Evolutionary conservation across 108 stramenopile genomes (phyloP), one percentile per base, ranked within the genome.

Genomic region (Cyclotella cryptica): DNA sequence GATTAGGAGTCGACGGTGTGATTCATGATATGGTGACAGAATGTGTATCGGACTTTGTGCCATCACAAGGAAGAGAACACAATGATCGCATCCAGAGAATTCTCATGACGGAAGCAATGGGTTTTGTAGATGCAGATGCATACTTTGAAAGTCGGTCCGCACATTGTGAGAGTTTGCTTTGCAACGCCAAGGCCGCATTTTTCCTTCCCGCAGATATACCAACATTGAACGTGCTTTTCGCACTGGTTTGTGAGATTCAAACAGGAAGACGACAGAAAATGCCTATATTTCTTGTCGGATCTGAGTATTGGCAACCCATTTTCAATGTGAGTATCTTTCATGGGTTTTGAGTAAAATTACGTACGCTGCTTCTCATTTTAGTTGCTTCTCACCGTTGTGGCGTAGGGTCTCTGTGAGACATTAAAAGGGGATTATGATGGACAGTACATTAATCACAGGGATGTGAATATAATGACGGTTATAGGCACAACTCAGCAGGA

Each of bases 191-290:
- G 43, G 70, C 71, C 17, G 70, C 77, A n/a, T 69, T 78, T 35
- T 72, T 78, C 22, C 43, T 78, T 12, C 77, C 77, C 35, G 30
- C 41, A 45, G 77, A 78, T 42, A 42, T 78, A 15, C 72, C 77
- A 6, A 59, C 69, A 6, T 30, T 78, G 62, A 51, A 78, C 44
- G 45, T 78, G 26, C 35, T 78, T 15, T 78, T 78, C 45, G 61
- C 77, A 52, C 64, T 78, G 47, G 77, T 78, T 15, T 78, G 77
- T 42, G 77, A 78, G 41, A 78, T 78, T 47, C 77, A 78, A 41
- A 78, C 77, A n/a, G 39, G 51, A 18, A 46, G 77, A 55, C 55
- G 77, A 51, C 3, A n/a, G 28, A 63, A 71, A 21, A 66, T 78
- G 13, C 77, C 70, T 64, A 53, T 78, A 28, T 72, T 57, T 66